Evolutionary conservation across 805 yeast species (phyloP).

Genomic region (Clavispora phyllophila): DNA sequence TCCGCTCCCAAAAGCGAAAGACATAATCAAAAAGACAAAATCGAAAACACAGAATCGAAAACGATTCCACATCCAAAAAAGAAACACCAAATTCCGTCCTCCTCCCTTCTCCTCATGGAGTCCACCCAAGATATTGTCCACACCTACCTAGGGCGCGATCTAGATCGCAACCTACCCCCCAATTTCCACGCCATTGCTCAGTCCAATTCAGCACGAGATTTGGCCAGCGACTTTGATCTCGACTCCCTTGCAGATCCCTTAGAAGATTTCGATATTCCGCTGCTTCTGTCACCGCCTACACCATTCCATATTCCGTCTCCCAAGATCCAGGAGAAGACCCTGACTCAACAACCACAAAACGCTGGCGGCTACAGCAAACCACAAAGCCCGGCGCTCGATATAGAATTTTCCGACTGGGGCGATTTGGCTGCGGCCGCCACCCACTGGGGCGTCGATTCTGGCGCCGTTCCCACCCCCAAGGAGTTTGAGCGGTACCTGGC

Average conservation of each 20-base stretch:
- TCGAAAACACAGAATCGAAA: too few species aligned
- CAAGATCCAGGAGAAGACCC: conserved; percentile 10
- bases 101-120: too few species aligned
- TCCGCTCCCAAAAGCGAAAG: too few species aligned
- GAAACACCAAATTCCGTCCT: too few species aligned
- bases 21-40: too few species aligned
- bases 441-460: neutral
- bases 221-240: neutral
- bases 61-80: too few species aligned
- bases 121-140: conserved; percentile 12
- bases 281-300: conserved; percentile 6
- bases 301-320: conserved; percentile 8
- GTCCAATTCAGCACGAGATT: neutral
- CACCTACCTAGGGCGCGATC: conserved; percentile 4
- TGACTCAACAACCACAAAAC: too few species aligned
- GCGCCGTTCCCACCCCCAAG: conserved; percentile 7
- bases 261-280: conserved; percentile 1
- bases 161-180: conserved; percentile 1
- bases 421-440: neutral
- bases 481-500: conserved; percentile 25
- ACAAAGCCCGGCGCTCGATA: neutral
- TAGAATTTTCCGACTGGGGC: neutral
- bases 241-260: conserved; percentile 5
- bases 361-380: too few species aligned
- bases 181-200: too few species aligned